Conservation (phyloP, 1,139 yeast genomes). For the Yamadazyma friedrichii region DNA sequence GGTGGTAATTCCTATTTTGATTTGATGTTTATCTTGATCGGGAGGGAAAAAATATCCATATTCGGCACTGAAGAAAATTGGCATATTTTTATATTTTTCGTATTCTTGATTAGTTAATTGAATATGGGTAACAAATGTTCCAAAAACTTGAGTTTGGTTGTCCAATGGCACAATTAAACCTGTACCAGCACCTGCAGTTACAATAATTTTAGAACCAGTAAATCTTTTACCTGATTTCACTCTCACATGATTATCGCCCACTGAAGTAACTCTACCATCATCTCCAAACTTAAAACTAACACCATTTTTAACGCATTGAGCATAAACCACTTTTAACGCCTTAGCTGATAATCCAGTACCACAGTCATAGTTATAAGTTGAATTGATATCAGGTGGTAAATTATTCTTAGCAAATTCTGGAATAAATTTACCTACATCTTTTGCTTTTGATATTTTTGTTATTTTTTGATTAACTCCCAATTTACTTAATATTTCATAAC, state of each 20-base stretch:
- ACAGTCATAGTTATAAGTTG: slow-evolving; percentile 22
- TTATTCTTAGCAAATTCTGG: slow-evolving; percentile 13
- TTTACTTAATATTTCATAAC: slow-evolving; percentile 12
- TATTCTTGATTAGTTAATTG: slow-evolving; percentile 26
- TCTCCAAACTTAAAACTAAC: slow-evolving; percentile 29
- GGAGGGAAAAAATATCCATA: slow-evolving; percentile 42
- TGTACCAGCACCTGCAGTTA: slow-evolving; percentile 35
- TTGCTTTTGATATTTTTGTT: slow-evolving; percentile 9
- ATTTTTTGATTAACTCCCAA: slow-evolving; percentile 13
- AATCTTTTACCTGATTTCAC: slow-evolving; percentile 20
- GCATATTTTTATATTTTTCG: slow-evolving; percentile 27
- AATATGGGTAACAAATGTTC: slow-evolving; percentile 34
- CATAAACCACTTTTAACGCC: slow-evolving; percentile 23
- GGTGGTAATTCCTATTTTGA: slow-evolving; percentile 42
- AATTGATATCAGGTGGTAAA: slow-evolving; percentile 11
- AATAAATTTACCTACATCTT: slow-evolving; percentile 8
- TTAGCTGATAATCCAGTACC: slow-evolving; percentile 32
- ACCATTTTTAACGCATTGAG: slow-evolving; percentile 20
- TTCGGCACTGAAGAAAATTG: slow-evolving; percentile 39
- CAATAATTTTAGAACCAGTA: slow-evolving; percentile 25
- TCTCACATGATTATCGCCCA: slow-evolving; percentile 15
- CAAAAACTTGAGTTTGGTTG: slow-evolving; percentile 32
- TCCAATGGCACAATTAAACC: slow-evolving; percentile 27
- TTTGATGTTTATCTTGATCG: slow-evolving; percentile 30
- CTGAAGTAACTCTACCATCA: slow-evolving; percentile 12